Evolutionary conservation across 257 asterid species (phyloP).

Genomic region (Solanum megistacrolobum): DNA sequence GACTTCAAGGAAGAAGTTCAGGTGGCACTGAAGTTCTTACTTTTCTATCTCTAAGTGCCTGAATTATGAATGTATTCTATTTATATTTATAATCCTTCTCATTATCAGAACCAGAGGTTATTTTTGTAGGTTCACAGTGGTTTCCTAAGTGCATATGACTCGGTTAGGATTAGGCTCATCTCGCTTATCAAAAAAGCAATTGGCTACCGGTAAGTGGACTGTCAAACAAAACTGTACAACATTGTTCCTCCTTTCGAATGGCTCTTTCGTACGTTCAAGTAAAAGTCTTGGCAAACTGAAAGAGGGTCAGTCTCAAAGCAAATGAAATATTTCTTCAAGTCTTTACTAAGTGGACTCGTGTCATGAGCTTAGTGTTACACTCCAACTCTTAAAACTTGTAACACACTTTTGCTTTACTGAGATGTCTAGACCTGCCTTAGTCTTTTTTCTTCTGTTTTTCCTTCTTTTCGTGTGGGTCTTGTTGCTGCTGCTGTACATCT

Average conservation of each 20-base stretch:
- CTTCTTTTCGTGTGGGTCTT: too few relatives aligned
- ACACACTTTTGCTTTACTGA: background rate
- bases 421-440: background rate
- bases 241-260: background rate
- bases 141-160: conserved; percentile 89
- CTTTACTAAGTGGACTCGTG: background rate
- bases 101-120: background rate
- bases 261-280: background rate
- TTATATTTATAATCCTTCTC: background rate
- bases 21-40: conserved; percentile 19
- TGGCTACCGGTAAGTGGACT: conserved; percentile 50
- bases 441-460: background rate
- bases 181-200: conserved; percentile 70
- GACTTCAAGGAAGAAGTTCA: conserved; percentile 89
- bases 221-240: background rate
- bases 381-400: background rate
- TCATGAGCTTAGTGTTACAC: background rate
- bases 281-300: background rate
- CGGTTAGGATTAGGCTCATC: conserved; percentile 78
- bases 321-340: background rate
- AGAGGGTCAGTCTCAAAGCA: too few relatives aligned
- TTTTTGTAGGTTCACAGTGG: conserved; percentile 86
- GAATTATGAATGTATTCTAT: background rate
- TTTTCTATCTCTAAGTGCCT: conserved; percentile 1
- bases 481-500: background rate